phyloP scores from a whole-genome alignment of 2,329 filamentous ascomycete species.

The Mollisiaceae sp. region DNA sequence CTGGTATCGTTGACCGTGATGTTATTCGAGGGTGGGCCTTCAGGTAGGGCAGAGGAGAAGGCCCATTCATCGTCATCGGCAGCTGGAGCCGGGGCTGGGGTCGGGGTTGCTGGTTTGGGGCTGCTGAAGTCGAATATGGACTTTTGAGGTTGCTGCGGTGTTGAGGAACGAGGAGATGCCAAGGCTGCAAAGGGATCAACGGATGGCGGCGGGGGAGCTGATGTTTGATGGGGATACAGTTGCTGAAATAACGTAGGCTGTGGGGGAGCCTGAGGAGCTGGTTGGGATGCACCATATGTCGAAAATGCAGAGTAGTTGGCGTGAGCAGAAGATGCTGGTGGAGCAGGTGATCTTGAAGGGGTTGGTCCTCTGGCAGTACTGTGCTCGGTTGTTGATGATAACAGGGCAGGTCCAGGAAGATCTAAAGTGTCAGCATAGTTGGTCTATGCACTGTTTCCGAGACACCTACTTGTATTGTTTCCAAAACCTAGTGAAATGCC shows the following conservation, averaged over 20 bases:
- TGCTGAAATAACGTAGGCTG: constrained; percentile 53
- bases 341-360: constrained; percentile 44
- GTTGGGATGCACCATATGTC: constrained; percentile 56
- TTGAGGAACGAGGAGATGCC: constrained; percentile 49
- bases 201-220: constrained; percentile 50
- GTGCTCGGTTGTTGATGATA: constrained; percentile 67
- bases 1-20: constrained; percentile 71
- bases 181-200: constrained; percentile 62
- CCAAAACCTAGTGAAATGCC: constrained; percentile 84
- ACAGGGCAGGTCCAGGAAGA: constrained; percentile 65
- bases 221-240: constrained; percentile 36
- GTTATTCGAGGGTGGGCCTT: constrained; percentile 56
- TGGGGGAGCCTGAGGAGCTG: constrained; percentile 58
- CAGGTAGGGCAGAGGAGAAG: constrained; percentile 85
- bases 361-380: constrained; percentile 60
- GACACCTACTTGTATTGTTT: constrained; percentile 65
- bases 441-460: not conserved
- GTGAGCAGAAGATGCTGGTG: constrained; percentile 33
- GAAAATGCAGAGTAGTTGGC: constrained; percentile 58
- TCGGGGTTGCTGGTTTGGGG: constrained; percentile 43
- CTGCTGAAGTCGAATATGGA: constrained; percentile 49
- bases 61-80: constrained; percentile 90
- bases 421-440: constrained; percentile 50
- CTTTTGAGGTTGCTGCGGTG: constrained; percentile 58
- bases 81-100: constrained; percentile 47